phyloP scores from a whole-genome alignment of 23 red algal genomes.

The Gracilaria domingensis region DNA sequence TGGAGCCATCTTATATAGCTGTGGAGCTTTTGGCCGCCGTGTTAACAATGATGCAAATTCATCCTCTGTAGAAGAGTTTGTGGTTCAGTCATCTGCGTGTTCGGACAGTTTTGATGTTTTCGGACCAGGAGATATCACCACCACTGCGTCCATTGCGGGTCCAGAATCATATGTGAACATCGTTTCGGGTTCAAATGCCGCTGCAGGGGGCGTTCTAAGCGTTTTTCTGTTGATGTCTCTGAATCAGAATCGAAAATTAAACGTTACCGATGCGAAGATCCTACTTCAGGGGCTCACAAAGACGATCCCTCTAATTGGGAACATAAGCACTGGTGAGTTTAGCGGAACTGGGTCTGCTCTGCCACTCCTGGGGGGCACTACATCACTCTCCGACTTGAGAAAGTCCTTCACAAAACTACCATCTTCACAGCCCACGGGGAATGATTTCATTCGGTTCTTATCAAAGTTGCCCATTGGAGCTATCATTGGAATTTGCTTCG shows the following conservation, averaged over 20 bases:
- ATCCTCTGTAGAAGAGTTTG: background rate
- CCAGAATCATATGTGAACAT: slow-evolving; percentile 14
- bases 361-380: background rate
- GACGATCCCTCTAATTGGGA: background rate
- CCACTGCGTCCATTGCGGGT: background rate
- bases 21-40: slow-evolving; percentile 4
- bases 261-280: background rate
- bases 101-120: slow-evolving; percentile 19
- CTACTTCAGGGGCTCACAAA: background rate
- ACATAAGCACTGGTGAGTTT: background rate
- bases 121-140: slow-evolving; percentile 18
- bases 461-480: background rate
- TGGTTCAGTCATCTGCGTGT: slow-evolving; percentile 12
- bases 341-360: background rate
- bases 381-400: slow-evolving; percentile 20
- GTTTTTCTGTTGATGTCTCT: slow-evolving; percentile 15
- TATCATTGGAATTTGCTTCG: slow-evolving; percentile 8
- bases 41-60: background rate
- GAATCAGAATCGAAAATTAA: background rate
- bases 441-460: background rate
- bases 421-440: background rate
- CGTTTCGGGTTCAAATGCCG: slow-evolving; percentile 7
- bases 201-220: background rate
- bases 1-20: slow-evolving; percentile 19
- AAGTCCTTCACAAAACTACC: slow-evolving; percentile 11